Evolutionary conservation across 257 asterid species (phyloP), one percentile per base, ranked within the genome.

Genomic region (Fraxinus quadrangulata): DNA sequence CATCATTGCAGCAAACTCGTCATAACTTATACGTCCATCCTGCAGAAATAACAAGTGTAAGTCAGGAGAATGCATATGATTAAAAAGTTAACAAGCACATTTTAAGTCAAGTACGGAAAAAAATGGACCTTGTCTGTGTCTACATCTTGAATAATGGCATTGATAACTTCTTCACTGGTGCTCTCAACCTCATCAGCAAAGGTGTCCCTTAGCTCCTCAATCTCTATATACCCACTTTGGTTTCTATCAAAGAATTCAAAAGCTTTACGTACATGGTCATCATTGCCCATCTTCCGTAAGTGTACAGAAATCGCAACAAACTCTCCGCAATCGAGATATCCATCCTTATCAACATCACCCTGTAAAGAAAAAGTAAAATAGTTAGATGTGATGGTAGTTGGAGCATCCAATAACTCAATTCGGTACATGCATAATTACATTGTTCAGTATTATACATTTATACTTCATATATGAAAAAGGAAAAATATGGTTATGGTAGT

Each of bases 1-100:
- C 91, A 87, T 87, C 91, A 87, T 87, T 9, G 82, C 76, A 71
- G 87, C 70, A 23, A 87, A 87, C 65, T 87, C 91, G 0, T 87
- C 91, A 10, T 83, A 87, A 68, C 91, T 87, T 74, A 87, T 87
- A 5, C 82, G 72, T 45, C 91, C 91, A 40, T 87, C 91, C 91
- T 87, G 87, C 73, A 78, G 26, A 54, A 36, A 37, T 34, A 23
- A 74, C 24, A 68, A 74, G 36, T 47, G 65, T 74, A 40, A 28
- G 31, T 21, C 51, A 2, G 51, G 13, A 42, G 17, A 42, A 42
- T 42, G 51, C 51, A 42, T 42, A 42, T 40, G 21, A 24, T 34
- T 66, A 12, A 23, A 61, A 61, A 0, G 17, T 61, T 61, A n/a
- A 61, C 1, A 61, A 24, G 68, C 68, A 23, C 68, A 23, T 61